These are phyloP conservation scores for Kandelia obovata DNA, from an alignment of 345 rosid genomes.

Conservation along the genomic window DNA sequence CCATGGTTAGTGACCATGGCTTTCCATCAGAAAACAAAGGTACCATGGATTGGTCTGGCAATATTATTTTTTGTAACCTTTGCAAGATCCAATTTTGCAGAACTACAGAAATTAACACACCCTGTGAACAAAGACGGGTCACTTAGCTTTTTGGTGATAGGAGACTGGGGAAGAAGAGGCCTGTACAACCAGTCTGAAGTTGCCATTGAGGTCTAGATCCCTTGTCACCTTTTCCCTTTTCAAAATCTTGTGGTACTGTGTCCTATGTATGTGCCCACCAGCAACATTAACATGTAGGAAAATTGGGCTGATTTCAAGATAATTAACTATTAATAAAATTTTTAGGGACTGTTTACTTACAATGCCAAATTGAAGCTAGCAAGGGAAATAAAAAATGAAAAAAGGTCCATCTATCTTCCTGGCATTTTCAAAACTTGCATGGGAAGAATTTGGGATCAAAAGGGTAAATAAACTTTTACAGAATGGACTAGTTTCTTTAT, in stretches of 20 bases:
- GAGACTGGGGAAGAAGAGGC: constrained; percentile 83
- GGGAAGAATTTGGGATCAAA: too few relatives aligned
- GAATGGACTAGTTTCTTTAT: too few relatives aligned
- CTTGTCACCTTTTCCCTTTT: not conserved
- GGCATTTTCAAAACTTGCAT: too few relatives aligned
- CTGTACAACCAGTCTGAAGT: constrained; percentile 57
- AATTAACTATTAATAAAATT: too few relatives aligned
- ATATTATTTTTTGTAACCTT: not conserved
- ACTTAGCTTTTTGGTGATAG: constrained; percentile 59
- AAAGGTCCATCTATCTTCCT: too few relatives aligned
- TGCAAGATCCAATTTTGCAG: constrained; percentile 23
- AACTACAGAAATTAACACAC: constrained; percentile 43
- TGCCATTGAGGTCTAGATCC: constrained; percentile 53
- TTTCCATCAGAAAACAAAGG: not conserved
- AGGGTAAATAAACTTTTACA: too few relatives aligned
- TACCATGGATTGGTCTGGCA: not conserved
- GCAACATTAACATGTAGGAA: not conserved
- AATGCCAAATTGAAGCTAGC: too few relatives aligned
- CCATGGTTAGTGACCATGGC: constrained; percentile 22
- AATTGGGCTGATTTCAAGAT: too few relatives aligned
- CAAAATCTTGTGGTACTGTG: not conserved
- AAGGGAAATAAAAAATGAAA: too few relatives aligned
- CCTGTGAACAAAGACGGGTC: constrained; percentile 45
- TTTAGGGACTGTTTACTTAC: too few relatives aligned
- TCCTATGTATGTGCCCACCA: not conserved